Base-by-base conservation (phyloP, 495 filamentous ascomycete genomes). In the Stereocaulon alpinum region DNA sequence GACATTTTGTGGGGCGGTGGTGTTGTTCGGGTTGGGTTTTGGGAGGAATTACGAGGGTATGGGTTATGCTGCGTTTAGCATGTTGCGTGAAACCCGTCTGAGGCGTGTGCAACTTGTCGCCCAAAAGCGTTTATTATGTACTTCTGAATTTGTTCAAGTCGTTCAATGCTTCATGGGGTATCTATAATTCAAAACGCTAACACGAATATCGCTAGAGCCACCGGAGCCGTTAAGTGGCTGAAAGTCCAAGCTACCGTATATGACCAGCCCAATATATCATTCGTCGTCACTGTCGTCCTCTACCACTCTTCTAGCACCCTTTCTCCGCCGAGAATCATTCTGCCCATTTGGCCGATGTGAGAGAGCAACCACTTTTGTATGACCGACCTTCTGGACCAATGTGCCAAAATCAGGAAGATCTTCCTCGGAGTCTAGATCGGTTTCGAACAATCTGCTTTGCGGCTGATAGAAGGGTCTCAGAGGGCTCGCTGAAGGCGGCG, bases 1-100 rank as follows among this genome's bases (percentile, higher is more conserved):
- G 77, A 74, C 78, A 81, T 80, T 63, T 74, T 69, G 65, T 15
- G 18, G 30, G 27, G 12, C 12, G 2, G 24, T 15, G 20, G 56
- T 55, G 49, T 37, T 47, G 58, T n/a, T n/a, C 20, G 53, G 37
- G 44, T 30, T 12, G 34, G 47, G 9, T 18, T 32, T 18, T 37
- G 40, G 18, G 7, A 24, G 29, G 40, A 22, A 41, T 18, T 37
- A 27, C 6, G 29, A n/a, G 20, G 27, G 32, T 27, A 37, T 40
- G 14, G 18, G 55, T 40, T 37, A 20, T 58, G 32, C 22, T 41
- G 37, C 40, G 30, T 32, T 49, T 47, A 15, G 14, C 9, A 17
- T n/a, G 45, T 24, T 58, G 47, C 27, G 22, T 37, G 7, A 32
- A 50, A n/a, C 12, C n/a, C 30, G 14, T 2, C 7, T 50, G 30